Evolutionary conservation across 2,329 filamentous ascomycete genomes (phyloP).

Genomic region (Penicillium psychrosexuale): DNA sequence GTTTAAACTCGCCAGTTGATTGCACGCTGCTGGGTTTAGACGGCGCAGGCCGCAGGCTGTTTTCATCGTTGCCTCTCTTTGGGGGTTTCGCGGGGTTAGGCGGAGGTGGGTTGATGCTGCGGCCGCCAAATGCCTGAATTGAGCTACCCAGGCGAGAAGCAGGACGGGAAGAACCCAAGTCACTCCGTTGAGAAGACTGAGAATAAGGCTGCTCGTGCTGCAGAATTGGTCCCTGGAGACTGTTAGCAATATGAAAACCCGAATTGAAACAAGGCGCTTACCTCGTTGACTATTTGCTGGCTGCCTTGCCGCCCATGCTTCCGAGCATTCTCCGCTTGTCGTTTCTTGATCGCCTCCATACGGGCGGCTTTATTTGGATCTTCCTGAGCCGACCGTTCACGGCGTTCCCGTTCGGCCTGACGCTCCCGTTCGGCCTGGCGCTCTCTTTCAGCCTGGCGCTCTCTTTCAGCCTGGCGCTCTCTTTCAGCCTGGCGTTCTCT

Average conservation of each 20-base stretch:
- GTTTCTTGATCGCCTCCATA: constrained; percentile 57
- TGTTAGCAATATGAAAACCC: constrained; percentile 1
- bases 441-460: background rate
- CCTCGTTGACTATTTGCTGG: constrained; percentile 39
- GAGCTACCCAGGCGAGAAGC: constrained; percentile 45
- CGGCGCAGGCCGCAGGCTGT: constrained; percentile 45
- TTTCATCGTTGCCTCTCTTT: constrained; percentile 67
- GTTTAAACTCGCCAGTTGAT: constrained; percentile 71
- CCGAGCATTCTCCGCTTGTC: constrained; percentile 47
- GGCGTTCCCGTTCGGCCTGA: constrained; percentile 43
- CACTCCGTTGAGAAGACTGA: constrained; percentile 41
- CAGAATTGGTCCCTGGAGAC: constrained; percentile 22
- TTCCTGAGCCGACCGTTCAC: constrained; percentile 48
- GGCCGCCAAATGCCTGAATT: constrained; percentile 57
- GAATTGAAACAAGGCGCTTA: constrained; percentile 22
- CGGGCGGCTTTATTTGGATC: constrained; percentile 66
- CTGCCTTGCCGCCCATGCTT: constrained; percentile 47
- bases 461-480: background rate
- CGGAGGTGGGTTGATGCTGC: constrained; percentile 57
- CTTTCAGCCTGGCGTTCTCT: constrained; percentile 16
- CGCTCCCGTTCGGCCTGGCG: background rate
- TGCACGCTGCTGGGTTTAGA: constrained; percentile 48
- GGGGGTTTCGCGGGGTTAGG: constrained; percentile 67
- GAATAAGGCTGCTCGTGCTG: constrained; percentile 32
- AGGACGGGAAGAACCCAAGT: constrained; percentile 51